phyloP scores from a whole-genome alignment of 164 flowering plant genomes.

The Umbilicus rupestris region DNA sequence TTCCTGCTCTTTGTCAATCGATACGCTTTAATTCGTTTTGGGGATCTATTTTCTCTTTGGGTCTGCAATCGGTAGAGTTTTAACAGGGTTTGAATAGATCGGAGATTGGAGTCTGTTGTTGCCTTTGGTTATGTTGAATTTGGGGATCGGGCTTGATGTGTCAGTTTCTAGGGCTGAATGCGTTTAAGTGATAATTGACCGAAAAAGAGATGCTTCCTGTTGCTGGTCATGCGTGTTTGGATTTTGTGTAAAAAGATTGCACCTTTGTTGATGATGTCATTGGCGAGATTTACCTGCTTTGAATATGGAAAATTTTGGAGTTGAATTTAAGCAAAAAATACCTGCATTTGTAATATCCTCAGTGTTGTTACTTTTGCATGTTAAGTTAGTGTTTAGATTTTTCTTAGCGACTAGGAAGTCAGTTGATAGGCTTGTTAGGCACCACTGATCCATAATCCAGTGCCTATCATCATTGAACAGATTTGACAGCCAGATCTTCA shows the following conservation, averaged over 20 bases:
- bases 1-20: background rate
- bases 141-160: background rate
- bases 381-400: background rate
- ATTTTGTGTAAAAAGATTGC: background rate
- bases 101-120: background rate
- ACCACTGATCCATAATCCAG: background rate
- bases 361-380: background rate
- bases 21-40: background rate
- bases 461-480: conserved; percentile 22
- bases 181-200: background rate
- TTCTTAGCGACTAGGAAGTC: no score
- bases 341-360: background rate
- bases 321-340: background rate
- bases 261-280: background rate
- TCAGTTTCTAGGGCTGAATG: background rate
- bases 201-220: background rate
- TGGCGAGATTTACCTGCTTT: background rate
- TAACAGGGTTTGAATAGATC: background rate
- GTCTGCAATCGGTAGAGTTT: background rate
- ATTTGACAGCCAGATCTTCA: conserved; percentile 50
- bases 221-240: background rate
- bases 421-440: background rate
- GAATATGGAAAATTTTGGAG: background rate
- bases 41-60: background rate
- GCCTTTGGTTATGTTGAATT: background rate